Evolutionary conservation across 164 flowering plant species (phyloP), one percentile per base, ranked within the genome.

Genomic region (Echeveria elegans): DNA sequence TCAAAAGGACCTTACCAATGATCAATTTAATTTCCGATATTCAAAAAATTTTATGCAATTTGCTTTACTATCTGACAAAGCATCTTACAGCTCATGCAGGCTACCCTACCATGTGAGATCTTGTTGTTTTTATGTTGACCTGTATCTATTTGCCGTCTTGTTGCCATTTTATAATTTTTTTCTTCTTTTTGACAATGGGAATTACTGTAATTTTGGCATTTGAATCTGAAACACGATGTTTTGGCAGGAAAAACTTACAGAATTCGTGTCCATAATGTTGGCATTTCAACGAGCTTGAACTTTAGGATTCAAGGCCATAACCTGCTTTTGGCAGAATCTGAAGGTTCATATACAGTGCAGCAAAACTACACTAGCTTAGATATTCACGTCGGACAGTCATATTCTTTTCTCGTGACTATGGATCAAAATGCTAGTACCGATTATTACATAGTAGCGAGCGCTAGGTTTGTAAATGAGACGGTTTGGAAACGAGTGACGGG

Each of bases 321-420:
- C 69, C 69, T 91, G 63, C 88, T 84, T 73, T 74, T 94, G 43
- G 93, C 83, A 2, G 99, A 94, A 77, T 72, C 96, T 10, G 99
- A 94, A 74, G 99, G 99, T 52, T 83, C 96, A 37, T 95, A 95
- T 64, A 95, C 99, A 43, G 88, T 87, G 73, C 96, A 91, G 63
- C 97, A 91, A 69, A 92, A 95, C 65, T 92, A 88, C 63, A 85
- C 96, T 62, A 92, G 85, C 83, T 75, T 95, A 72, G 99, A 95
- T 74, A 89, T 95, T 66, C 97, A 91, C 71, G 99, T 89, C 41
- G 99, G 99, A 41, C 99, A 95, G 66, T 84, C 99, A n/a, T 95
- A 86, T 80, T 88, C 99, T 11, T 95, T 95, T 68, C 73, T 95
- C 75, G 79, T 92, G n/a, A 88, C 97, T 38, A 89, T 82, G 90